phyloP scores from a whole-genome alignment of 2,329 filamentous ascomycete species.

The Verruconis gallopava region DNA sequence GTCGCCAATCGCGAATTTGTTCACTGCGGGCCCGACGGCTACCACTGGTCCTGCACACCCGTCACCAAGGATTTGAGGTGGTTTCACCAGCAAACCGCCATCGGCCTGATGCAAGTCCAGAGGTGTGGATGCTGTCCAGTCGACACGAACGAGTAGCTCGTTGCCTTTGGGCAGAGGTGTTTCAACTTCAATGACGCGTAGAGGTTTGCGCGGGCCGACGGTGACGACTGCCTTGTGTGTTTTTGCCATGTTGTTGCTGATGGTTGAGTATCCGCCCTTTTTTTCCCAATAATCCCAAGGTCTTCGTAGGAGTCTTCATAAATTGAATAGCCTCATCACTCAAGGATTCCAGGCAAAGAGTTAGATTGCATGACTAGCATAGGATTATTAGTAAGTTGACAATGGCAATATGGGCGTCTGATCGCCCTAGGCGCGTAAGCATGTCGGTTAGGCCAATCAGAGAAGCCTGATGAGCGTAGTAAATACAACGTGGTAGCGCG shows the following conservation, averaged over 20 bases:
- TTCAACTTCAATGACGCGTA: conserved; percentile 24
- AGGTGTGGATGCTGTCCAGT: conserved; percentile 48
- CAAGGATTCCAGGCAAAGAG: no score
- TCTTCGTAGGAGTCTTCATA: no score
- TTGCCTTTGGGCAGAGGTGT: conserved; percentile 23
- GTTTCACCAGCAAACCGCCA: conserved; percentile 40
- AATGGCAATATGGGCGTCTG: no score
- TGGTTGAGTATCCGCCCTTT: no score
- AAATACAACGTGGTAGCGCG: no score
- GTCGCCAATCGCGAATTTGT: conserved; percentile 39
- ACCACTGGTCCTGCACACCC: conserved; percentile 41
- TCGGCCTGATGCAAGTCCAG: conserved; percentile 50
- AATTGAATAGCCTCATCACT: no score
- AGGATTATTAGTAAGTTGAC: no score
- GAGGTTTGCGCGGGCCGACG: conserved; percentile 23
- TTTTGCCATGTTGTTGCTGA: conserved; percentile 2
- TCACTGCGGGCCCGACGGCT: conserved; percentile 33
- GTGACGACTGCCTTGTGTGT: conserved; percentile 31
- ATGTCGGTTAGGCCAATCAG: no score
- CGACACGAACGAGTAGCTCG: conserved; percentile 41
- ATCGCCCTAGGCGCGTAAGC: no score
- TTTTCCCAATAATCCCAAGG: no score
- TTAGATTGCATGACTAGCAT: no score
- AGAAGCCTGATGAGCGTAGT: no score
- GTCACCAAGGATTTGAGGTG: conserved; percentile 40